Conservation (phyloP, 164 flowering plant species). For the Vitis riparia region DNA sequence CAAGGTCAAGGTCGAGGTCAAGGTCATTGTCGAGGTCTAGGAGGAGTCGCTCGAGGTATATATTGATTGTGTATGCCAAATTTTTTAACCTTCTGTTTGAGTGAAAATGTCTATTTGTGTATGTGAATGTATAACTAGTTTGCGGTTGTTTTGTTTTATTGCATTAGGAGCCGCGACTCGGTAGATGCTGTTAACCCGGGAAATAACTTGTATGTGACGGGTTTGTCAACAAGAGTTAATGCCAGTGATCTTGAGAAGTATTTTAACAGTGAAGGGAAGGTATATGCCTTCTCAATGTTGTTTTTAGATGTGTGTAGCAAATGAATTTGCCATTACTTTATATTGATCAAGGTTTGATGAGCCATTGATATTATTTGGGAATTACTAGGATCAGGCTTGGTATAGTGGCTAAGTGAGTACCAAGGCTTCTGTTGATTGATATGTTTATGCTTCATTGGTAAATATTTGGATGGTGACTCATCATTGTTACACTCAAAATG, state of each 20-base stretch:
- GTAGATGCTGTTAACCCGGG: conserved; percentile 57
- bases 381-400: background rate
- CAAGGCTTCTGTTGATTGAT: too few species aligned
- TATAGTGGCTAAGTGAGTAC: too few species aligned
- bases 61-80: background rate
- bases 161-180: conserved; percentile 40
- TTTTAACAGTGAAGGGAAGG: conserved; percentile 65
- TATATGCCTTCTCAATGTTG: conserved; percentile 3
- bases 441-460: too few species aligned
- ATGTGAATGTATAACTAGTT: background rate
- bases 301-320: background rate
- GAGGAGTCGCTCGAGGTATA: conserved; percentile 56
- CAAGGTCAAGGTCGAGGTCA: conserved; percentile 40
- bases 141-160: background rate
- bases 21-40: conserved; percentile 47
- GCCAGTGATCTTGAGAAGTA: conserved; percentile 53
- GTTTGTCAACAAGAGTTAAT: conserved; percentile 61
- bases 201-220: conserved; percentile 66
- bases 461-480: too few species aligned
- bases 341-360: background rate
- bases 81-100: background rate
- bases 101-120: background rate
- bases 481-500: too few species aligned
- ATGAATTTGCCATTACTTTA: too few species aligned
- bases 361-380: background rate